Percentiles rank a stretch among this genome's conserved stretches.
Conservation (phyloP, 1,284 basidiomycete genomes). For the Malassezia caprae region DNA sequence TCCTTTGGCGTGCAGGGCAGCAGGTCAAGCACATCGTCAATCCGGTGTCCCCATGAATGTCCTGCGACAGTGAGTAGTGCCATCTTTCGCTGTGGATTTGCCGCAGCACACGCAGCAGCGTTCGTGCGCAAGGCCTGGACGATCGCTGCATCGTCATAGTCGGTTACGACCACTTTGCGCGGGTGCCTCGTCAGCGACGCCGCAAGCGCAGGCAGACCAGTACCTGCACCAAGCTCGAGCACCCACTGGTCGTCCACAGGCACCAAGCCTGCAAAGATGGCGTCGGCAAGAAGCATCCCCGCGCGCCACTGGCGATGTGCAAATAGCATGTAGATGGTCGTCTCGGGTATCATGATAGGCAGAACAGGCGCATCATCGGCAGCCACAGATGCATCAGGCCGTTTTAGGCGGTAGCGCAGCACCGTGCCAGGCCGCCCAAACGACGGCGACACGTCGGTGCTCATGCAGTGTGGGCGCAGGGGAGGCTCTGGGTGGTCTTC, state of each 20-base stretch:
- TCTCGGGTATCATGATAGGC: conserved; percentile 34
- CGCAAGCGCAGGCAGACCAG: conserved; percentile 34
- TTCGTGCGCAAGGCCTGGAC: conserved; percentile 35
- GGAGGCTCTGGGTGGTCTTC: background rate
- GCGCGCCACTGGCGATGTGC: conserved; percentile 47
- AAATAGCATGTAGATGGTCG: conserved; percentile 40
- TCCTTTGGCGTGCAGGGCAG: conserved; percentile 15
- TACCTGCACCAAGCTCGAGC: conserved; percentile 40
- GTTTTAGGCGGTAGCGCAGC: conserved; percentile 6
- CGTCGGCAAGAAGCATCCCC: conserved; percentile 42
- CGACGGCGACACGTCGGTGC: conserved; percentile 7
- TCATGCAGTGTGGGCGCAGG: background rate
- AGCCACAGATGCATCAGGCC: background rate
- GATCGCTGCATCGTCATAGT: conserved; percentile 41
- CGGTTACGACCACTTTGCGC: conserved; percentile 26
- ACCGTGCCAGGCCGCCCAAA: conserved; percentile 14
- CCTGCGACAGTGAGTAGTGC: conserved; percentile 22
- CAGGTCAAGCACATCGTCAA: conserved; percentile 34
- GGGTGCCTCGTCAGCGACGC: conserved; percentile 21
- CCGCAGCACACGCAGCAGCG: conserved; percentile 17
- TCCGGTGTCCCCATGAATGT: conserved; percentile 36
- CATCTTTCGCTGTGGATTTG: background rate
- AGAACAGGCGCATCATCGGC: conserved; percentile 11
- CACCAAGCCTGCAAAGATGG: conserved; percentile 26
- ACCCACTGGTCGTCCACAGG: conserved; percentile 17